Conservation (phyloP, 176 grass and related monocot species). For the Tillandsia leiboldiana region DNA sequence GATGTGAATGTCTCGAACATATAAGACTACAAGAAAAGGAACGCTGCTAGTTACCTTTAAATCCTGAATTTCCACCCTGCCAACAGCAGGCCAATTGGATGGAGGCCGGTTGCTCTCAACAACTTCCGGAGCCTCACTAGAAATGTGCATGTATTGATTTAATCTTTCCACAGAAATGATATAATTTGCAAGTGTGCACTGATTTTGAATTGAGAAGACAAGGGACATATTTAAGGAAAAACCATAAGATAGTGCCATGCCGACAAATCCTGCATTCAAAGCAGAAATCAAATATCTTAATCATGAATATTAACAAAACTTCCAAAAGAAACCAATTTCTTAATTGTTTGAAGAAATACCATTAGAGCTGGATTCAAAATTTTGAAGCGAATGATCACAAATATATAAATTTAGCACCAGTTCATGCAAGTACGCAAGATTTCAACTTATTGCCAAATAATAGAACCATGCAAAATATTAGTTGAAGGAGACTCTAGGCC, state of each 20-base stretch:
- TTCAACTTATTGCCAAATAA: no score
- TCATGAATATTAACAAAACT: not conserved
- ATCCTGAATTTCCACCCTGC: constrained; percentile 60
- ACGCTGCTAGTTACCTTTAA: constrained; percentile 50
- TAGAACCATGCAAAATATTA: no score
- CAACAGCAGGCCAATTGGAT: constrained; percentile 68
- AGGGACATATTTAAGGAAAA: constrained; percentile 75
- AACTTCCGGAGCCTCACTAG: constrained; percentile 59
- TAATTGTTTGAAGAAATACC: no score
- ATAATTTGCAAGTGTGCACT: constrained; percentile 70
- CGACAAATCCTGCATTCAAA: constrained; percentile 65
- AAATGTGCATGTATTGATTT: constrained; percentile 80
- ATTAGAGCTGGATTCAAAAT: no score
- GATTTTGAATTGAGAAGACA: constrained; percentile 75
- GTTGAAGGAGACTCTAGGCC: no score
- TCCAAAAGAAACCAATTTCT: not conserved
- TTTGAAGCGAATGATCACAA: no score
- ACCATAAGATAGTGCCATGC: constrained; percentile 95
- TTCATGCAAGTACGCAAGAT: no score
- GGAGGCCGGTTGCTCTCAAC: constrained; percentile 46
- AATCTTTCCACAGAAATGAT: constrained; percentile 92
- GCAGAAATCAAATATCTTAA: not conserved
- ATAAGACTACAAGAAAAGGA: not conserved
- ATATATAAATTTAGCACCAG: no score
- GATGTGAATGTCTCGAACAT: not conserved